Evolutionary conservation across 2,329 filamentous ascomycete species (phyloP).

Genomic region (Macrophomina phaseolina): DNA sequence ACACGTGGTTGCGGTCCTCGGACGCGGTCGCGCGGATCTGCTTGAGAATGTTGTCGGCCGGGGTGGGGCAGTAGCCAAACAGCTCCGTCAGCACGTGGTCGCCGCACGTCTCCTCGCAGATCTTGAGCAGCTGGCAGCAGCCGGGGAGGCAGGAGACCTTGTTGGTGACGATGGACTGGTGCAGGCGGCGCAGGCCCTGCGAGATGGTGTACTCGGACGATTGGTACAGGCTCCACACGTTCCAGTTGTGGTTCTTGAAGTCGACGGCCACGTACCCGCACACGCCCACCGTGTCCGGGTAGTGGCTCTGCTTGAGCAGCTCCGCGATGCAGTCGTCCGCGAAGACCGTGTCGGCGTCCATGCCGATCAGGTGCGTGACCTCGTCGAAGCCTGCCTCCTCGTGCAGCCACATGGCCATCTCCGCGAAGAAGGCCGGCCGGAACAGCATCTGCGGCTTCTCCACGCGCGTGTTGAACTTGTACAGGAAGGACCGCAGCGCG

Average conservation of each 20-base stretch:
- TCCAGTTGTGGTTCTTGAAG: slow-evolving; percentile 50
- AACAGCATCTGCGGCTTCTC: slow-evolving; percentile 34
- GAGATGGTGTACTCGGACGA: slow-evolving; percentile 51
- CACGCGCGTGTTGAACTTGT: slow-evolving; percentile 55
- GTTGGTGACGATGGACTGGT: slow-evolving; percentile 57
- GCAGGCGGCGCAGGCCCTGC: slow-evolving; percentile 50
- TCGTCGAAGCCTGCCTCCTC: slow-evolving; percentile 28
- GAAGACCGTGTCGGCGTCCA: slow-evolving; percentile 53
- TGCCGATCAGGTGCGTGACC: slow-evolving; percentile 29
- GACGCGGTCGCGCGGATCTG: slow-evolving; percentile 58
- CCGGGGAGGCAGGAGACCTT: slow-evolving; percentile 58
- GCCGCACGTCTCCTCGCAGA: slow-evolving; percentile 52
- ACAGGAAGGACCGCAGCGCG: slow-evolving; percentile 56
- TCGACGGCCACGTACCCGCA: slow-evolving; percentile 58
- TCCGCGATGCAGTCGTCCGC: slow-evolving; percentile 53
- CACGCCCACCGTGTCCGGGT: slow-evolving; percentile 53
- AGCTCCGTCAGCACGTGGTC: slow-evolving; percentile 46
- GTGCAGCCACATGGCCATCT: slow-evolving; percentile 28
- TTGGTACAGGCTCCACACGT: slow-evolving; percentile 51
- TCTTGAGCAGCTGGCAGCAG: slow-evolving; percentile 58
- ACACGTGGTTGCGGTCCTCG: slow-evolving; percentile 58
- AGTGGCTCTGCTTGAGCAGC: slow-evolving; percentile 49
- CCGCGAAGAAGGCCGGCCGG: slow-evolving; percentile 28
- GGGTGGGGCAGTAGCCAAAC: slow-evolving; percentile 57
- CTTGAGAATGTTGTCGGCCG: slow-evolving; percentile 56